Conservation (phyloP, 805 yeast genomes). For the Ogataea paraovalis region DNA sequence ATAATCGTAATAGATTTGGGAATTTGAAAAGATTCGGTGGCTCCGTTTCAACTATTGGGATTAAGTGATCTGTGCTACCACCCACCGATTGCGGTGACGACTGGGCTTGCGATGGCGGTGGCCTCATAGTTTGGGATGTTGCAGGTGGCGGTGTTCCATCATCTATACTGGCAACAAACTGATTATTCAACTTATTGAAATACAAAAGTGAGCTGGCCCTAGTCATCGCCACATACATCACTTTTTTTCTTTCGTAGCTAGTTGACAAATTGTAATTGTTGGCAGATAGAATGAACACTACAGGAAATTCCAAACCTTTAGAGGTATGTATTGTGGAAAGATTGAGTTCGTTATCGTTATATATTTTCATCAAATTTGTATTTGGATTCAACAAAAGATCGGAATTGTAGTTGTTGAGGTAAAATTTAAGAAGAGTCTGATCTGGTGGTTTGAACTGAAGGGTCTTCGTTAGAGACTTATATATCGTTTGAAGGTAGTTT, state of each 20-base stretch:
- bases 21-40: slow-evolving; percentile 10
- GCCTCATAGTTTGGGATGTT: not conserved
- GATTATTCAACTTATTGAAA: slow-evolving; percentile 24
- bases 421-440: slow-evolving; percentile 34
- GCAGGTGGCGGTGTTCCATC: not conserved
- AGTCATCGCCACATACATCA: slow-evolving; percentile 63
- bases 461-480: slow-evolving; percentile 27
- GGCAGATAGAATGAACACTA: slow-evolving; percentile 48
- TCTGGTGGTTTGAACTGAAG: slow-evolving; percentile 23
- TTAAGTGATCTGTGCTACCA: no score
- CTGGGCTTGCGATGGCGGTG: no score
- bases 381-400: slow-evolving; percentile 21
- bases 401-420: slow-evolving; percentile 38
- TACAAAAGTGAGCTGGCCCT: slow-evolving; percentile 52
- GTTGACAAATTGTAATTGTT: slow-evolving; percentile 14
- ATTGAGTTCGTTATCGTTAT: slow-evolving; percentile 37
- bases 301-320: slow-evolving; percentile 70
- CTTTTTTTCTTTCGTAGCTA: slow-evolving; percentile 34
- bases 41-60: slow-evolving; percentile 6
- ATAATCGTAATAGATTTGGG: slow-evolving; percentile 7
- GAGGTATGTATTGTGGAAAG: slow-evolving; percentile 71
- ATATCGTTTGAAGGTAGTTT: slow-evolving; percentile 34
- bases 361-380: slow-evolving; percentile 20
- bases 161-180: slow-evolving; percentile 21
- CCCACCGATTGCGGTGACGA: no score